Base-by-base conservation (phyloP, 1,139 yeast species). In the Sugiyamaella grinbergsii region DNA sequence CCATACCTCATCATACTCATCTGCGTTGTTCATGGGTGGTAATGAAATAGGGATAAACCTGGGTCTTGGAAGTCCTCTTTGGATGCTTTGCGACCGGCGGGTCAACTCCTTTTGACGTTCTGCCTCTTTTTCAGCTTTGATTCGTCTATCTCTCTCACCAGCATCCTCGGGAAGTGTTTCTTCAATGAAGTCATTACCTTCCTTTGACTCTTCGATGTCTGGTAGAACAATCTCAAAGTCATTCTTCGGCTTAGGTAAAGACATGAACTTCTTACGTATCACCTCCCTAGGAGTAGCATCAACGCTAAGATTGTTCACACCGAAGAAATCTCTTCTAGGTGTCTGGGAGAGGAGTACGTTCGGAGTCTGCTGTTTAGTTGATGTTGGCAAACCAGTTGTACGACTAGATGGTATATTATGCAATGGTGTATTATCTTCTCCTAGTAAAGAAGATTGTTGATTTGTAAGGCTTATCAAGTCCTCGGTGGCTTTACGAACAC, bases 171-270 rank as follows among this genome's bases (percentile, higher is more conserved):
- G 55, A 10, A 55, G 43, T 5, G 47, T 45, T 13, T 54, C 55
- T 10, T 23, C 23, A n/a, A 15, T 40, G 33, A 42, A 51, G 24
- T 34, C 23, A 18, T 37, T 50, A 16, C 42, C 55, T 4, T 23
- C 39, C 19, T 39, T 23, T 19, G 34, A 50, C 13, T 57, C 64
- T 16, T 59, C 62, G 16, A 62, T 67, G 15, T 54, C 67, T 2
- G 72, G 71, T 1, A 71, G 62, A 4, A 71, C 68, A n/a, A 78
- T 66, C 51, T 82, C 85, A 60, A 78, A 81, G 53, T 81, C 83
- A 57, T 82, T 81, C 55, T 73, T 71, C 0, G 88, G 85, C 42
- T 70, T 68, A 0, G 88, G 85, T 8, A 82, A 64, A 1, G 61
- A 55, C 3, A 69, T 66, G 40, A 82, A 71, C 15, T 71, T 69